Percentiles rank a stretch among this genome's conserved stretches.
These are phyloP conservation scores for Aurifilum marmelostoma DNA, from an alignment of 2,329 filamentous ascomycete genomes.

Conservation along the genomic window DNA sequence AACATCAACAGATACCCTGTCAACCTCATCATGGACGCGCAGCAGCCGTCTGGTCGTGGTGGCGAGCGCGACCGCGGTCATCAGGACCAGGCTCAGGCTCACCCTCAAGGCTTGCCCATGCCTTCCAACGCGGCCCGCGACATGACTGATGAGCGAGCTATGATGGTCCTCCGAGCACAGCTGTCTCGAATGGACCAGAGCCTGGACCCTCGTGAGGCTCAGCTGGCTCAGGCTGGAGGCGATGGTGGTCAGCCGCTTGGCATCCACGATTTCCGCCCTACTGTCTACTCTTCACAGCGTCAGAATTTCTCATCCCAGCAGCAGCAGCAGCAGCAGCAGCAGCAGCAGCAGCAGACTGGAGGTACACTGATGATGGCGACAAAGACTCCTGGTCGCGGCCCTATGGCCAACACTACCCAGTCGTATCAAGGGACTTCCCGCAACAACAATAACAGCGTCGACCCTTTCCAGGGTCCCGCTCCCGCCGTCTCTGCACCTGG, in stretches of 20 bases:
- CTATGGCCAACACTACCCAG: not conserved
- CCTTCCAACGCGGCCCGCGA: not conserved
- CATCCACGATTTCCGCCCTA: not conserved
- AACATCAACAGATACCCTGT: not conserved
- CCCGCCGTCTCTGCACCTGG: not conserved
- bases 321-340: not conserved
- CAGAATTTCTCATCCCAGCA: conserved; percentile 12
- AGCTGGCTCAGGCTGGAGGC: not conserved
- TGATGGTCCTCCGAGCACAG: conserved; percentile 21
- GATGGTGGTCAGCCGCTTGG: not conserved
- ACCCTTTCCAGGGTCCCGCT: not conserved
- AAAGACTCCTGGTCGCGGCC: conserved; percentile 6
- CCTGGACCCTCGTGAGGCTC: conserved; percentile 8
- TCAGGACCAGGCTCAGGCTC: not conserved
- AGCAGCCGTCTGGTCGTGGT: not conserved
- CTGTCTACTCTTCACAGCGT: not conserved
- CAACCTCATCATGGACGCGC: not conserved
- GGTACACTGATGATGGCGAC: not conserved
- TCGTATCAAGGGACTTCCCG: not conserved
- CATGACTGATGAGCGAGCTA: conserved; percentile 16
- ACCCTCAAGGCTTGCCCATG: not conserved
- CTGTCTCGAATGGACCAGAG: not conserved
- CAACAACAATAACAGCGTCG: not conserved
- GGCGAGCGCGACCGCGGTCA: not conserved
- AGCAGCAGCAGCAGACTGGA: not conserved